These are phyloP conservation scores for Solanum pinnatisectum DNA, from an alignment of 257 asterid genomes.

Conservation along the genomic window DNA sequence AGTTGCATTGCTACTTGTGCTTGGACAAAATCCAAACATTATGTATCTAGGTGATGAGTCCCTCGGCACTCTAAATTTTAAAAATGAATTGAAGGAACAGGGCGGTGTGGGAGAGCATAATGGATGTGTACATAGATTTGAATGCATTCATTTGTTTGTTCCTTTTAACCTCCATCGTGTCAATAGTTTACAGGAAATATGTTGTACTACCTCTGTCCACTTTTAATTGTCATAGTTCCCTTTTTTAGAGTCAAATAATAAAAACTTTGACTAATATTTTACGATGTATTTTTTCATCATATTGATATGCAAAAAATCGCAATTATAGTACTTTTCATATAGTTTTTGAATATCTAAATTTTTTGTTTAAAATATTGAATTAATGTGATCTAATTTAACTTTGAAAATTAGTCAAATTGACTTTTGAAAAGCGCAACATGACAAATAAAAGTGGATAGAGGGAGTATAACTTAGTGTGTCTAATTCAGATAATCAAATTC, in stretches of 20 bases:
- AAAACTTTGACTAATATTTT: no score
- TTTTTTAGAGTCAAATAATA: neutral
- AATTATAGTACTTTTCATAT: neutral
- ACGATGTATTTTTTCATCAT: neutral
- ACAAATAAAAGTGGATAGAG: neutral
- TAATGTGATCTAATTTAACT: no score
- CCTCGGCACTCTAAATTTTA: neutral
- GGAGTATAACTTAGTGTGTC: neutral
- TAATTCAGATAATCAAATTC: neutral
- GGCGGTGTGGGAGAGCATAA: neutral
- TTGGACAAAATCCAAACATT: neutral
- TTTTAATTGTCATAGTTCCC: neutral
- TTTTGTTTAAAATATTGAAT: no score
- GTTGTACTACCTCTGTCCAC: neutral
- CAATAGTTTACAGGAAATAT: neutral
- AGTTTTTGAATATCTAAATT: neutral
- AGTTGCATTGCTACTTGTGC: neutral
- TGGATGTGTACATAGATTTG: neutral
- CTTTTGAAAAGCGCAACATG: neutral
- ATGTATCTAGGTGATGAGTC: neutral
- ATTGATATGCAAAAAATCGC: neutral
- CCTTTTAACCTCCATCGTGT: neutral
- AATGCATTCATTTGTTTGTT: neutral
- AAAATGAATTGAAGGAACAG: neutral
- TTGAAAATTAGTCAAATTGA: no score